phyloP scores from a whole-genome alignment of 306 rosid species.

The Albizia julibrissin region DNA sequence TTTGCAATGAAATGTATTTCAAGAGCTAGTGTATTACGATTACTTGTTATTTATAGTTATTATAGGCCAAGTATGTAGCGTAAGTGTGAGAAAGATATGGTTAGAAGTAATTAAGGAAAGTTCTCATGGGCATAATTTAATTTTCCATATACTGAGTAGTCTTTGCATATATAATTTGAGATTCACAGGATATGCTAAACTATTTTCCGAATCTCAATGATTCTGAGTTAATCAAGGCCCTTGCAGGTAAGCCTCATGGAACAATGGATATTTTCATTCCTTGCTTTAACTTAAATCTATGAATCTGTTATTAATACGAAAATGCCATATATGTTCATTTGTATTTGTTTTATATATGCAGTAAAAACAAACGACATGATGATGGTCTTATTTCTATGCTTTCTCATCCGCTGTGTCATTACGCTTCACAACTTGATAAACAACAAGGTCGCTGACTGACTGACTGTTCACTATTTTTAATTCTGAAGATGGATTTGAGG shows the following conservation, averaged over 20 bases:
- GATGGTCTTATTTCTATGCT: conserved; percentile 64
- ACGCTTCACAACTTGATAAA: conserved; percentile 75
- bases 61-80: not conserved
- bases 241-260: conserved; percentile 45
- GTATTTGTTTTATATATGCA: conserved; percentile 29
- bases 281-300: not conserved
- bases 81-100: not conserved
- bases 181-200: conserved; percentile 62
- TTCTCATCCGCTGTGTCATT: conserved; percentile 67
- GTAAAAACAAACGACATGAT: conserved; percentile 74
- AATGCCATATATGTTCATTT: not conserved
- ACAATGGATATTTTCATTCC: not conserved
- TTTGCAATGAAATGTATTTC: not conserved
- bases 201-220: conserved; percentile 65
- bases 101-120: not conserved
- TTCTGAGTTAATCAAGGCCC: conserved; percentile 54
- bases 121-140: not conserved
- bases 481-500: not conserved
- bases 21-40: not conserved
- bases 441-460: conserved; percentile 46
- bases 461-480: not conserved
- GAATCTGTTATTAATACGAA: not conserved
- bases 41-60: not conserved
- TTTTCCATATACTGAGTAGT: not conserved
- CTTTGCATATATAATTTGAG: not conserved